These are phyloP conservation scores for Aspergillus sp. DNA, from an alignment of 2,329 filamentous ascomycete genomes.

Conservation along the genomic window DNA sequence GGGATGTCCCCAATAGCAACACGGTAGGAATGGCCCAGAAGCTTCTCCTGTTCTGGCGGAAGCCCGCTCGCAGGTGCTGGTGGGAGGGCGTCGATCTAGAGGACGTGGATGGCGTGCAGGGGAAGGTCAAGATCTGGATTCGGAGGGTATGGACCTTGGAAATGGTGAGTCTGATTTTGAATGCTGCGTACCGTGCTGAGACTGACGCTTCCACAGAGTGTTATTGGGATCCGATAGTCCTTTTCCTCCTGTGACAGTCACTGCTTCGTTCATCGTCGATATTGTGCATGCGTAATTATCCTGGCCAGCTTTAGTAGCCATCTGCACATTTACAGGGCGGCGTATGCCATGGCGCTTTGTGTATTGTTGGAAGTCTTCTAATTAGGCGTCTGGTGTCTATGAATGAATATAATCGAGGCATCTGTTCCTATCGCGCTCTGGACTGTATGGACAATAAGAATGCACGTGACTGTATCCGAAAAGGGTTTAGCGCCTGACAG, in stretches of 20 bases:
- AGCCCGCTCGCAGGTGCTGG: conserved; percentile 93
- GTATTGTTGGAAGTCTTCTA: too few species aligned
- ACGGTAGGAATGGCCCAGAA: conserved; percentile 98
- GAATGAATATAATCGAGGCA: too few species aligned
- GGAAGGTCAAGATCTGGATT: conserved; percentile 96
- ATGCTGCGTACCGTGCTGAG: neutral
- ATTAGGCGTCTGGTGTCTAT: too few species aligned
- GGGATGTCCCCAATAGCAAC: conserved; percentile 63
- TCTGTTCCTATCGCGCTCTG: too few species aligned
- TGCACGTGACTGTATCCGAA: conserved; percentile 2
- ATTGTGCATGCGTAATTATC: neutral
- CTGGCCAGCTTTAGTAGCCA: neutral
- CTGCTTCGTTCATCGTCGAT: conserved; percentile 8
- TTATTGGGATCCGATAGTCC: conserved; percentile 63
- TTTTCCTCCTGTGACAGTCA: conserved; percentile 11
- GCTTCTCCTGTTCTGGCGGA: conserved; percentile 92
- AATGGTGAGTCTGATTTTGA: conserved; percentile 57
- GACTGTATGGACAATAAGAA: conserved; percentile 14
- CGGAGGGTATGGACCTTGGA: conserved; percentile 95
- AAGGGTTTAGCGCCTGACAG: neutral
- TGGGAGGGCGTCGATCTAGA: conserved; percentile 96
- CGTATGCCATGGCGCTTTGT: too few species aligned
- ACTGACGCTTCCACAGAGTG: conserved; percentile 48
- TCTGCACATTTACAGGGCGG: too few species aligned
- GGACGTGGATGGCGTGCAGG: conserved; percentile 79